phyloP scores from a whole-genome alignment of 768 basidiomycete genomes.

The Naematelia aurantialba region DNA sequence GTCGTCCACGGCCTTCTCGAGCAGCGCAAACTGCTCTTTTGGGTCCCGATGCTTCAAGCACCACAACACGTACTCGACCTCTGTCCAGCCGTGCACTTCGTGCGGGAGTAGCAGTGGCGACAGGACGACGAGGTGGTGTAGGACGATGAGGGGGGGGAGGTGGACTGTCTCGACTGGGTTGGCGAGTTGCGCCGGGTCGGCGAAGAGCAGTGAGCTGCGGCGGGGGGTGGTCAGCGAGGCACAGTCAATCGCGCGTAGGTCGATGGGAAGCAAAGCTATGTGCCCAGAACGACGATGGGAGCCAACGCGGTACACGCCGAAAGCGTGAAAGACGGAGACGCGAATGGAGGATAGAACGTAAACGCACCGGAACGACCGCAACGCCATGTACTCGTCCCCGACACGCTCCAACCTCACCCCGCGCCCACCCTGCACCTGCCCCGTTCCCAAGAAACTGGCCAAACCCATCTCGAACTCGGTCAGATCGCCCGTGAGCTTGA shows the following conservation, averaged over 20 bases:
- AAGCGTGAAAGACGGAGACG: no score
- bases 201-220: slow-evolving; percentile 78
- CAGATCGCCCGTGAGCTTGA: slow-evolving; percentile 94
- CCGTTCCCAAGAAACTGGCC: slow-evolving; percentile 64
- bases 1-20: slow-evolving; percentile 67
- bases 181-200: slow-evolving; percentile 70
- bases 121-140: slow-evolving; percentile 84
- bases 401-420: slow-evolving; percentile 67
- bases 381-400: slow-evolving; percentile 78
- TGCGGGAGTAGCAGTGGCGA: slow-evolving; percentile 75
- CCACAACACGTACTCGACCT: slow-evolving; percentile 95
- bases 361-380: slow-evolving; percentile 79
- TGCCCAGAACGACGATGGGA: no score
- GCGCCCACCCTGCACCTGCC: slow-evolving; percentile 52
- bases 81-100: slow-evolving; percentile 85
- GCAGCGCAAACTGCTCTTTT: slow-evolving; percentile 68
- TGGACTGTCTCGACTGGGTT: slow-evolving; percentile 66
- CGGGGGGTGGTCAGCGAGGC: neutral
- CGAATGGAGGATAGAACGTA: neutral
- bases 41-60: slow-evolving; percentile 80
- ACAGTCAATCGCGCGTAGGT: neutral
- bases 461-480: slow-evolving; percentile 91
- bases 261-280: no score
- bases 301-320: no score
- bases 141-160: slow-evolving; percentile 78